Evolutionary conservation across 2,329 filamentous ascomycete genomes (phyloP), one percentile per base, ranked within the genome.

Genomic region (Ophiostoma australiae): DNA sequence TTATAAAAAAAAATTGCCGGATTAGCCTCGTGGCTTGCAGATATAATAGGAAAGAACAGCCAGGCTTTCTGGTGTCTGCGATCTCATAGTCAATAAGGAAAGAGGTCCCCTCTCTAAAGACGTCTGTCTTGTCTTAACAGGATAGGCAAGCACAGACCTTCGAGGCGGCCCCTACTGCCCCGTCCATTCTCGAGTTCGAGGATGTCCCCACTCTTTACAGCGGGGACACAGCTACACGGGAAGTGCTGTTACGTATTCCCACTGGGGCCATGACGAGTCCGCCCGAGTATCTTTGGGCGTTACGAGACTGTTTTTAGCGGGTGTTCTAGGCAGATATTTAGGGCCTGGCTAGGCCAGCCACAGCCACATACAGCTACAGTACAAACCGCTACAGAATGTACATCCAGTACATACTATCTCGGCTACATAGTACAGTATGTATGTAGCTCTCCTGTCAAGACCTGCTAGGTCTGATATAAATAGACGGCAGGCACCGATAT

Each of bases 401-500:
- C 37, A 39, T 39, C n/a, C n/a, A 39, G 37, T 39, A 39, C 27
- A 11, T 48, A 15, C 44, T n/a, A 48, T n/a, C 15, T 11, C 44
- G 44, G 20, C 17, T n/a, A n/a, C n/a, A n/a, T n/a, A n/a, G n/a
- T n/a, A n/a, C n/a, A n/a, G n/a, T n/a, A n/a, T n/a, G n/a, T n/a
- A 31, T 31, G 27, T 31, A 31, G 27, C 27, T 31, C 1, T 31
- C 27, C 27, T 31, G 44, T 15, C 44, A 48, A 13, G 44, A 13
- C 11, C 17, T 48, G 44, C 5, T 17, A 13, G 52, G 7, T 23
- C 23, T 27, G n/a, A 13, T 58, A 27, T 58, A 58, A 58, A 58
- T 58, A 27, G 52, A 58, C n/a, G 44, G 44, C 44, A 58, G 48
- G 48, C 48, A 55, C 52, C 52, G 52, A 58, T 5, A 55, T 58